Evolutionary conservation across 2,329 filamentous ascomycete genomes (phyloP).

Genomic region (Aphanoascus verrucosus): DNA sequence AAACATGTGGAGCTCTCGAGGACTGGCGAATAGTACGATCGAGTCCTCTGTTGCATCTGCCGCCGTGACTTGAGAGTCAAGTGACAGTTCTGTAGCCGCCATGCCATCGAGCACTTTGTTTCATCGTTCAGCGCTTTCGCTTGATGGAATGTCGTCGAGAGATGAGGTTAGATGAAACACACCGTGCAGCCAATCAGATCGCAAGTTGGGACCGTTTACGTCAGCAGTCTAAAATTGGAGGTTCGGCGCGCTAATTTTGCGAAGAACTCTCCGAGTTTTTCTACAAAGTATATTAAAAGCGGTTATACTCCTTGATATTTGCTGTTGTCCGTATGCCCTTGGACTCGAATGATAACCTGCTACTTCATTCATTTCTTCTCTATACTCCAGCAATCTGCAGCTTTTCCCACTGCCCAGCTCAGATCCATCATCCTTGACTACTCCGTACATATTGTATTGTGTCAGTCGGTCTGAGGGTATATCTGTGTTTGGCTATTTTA

Average conservation of each 20-base stretch:
- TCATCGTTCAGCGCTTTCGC: not conserved
- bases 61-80: not conserved
- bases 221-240: not conserved
- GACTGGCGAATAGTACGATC: not conserved
- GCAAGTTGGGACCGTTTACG: not conserved
- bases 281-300: too few relatives aligned
- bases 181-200: not conserved
- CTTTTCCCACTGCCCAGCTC: too few relatives aligned
- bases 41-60: not conserved
- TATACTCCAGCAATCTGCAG: too few relatives aligned
- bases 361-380: too few relatives aligned
- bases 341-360: too few relatives aligned
- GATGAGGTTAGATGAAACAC: not conserved
- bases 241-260: not conserved
- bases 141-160: not conserved
- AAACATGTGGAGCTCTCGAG: not conserved
- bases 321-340: too few relatives aligned
- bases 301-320: too few relatives aligned
- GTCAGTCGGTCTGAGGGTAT: too few relatives aligned
- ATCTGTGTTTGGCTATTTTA: too few relatives aligned
- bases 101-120: not conserved
- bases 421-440: too few relatives aligned
- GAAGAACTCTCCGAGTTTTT: too few relatives aligned
- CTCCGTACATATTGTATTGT: too few relatives aligned
- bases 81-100: slow-evolving; percentile 3